Base-by-base conservation (phyloP, 805 yeast genomes). In the Suhomyces xylopsoci region DNA sequence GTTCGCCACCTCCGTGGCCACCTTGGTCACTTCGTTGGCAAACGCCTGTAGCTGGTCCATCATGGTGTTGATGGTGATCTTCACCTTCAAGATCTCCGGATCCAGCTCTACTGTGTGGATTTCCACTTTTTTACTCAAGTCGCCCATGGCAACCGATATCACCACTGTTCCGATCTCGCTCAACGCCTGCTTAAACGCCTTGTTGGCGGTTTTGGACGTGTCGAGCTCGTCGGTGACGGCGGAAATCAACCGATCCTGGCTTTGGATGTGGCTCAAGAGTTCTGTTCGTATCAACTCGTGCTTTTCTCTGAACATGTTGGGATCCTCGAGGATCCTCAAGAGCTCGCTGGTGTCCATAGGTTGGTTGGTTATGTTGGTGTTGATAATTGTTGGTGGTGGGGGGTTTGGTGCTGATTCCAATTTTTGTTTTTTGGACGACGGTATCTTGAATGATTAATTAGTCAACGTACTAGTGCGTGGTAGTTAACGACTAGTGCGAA, bases 91-190 rank as follows among this genome's bases (percentile, higher is more conserved):
- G 56, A 89, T 88, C 64, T 87, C 93, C 1, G 94, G 90, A 66
- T 88, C 91, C 52, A 81, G 76, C 64, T 87, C 92, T 42, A 81
- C 83, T 24, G 82, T 78, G 64, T 86, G 90, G 52, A 88, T 81
- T 53, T 81, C 84, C 25, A 89, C 96, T 64, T 88, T 88, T 61
- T 88, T 88, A 28, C 90, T 82, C 60, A 90, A 76, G 63, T 90
- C 96, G 48, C 97, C 97, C 81, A 84, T 86, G 17, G 96, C 94
- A 22, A 90, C 96, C 14, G 93, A 88, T 40, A 88, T 86, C 19
- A 90, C 92, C 19, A 90, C 96, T 36, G 89, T 87, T 25, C 96
- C 96, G 30, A 90, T 87, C 62, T 90, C 96, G 52, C 83, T 79
- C 32, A 88, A 70, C 3, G 92, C 91, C 62, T 81, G 80, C 61